These are phyloP conservation scores for Phytophthora kernoviae DNA, from an alignment of 352 stramenopile genomes.

Conservation along the genomic window DNA sequence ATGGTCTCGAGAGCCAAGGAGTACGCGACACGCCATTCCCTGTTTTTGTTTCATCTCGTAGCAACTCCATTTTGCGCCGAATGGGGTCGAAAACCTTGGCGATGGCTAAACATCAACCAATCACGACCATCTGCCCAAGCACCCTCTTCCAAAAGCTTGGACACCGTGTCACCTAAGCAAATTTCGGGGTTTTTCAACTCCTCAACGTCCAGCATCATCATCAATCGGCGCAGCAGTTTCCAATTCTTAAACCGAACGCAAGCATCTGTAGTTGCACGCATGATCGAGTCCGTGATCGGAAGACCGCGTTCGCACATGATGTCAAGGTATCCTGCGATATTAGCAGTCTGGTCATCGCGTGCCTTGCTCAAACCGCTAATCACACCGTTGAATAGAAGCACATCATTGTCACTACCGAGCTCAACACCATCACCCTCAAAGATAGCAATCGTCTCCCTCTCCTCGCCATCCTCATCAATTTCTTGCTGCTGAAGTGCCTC, in stretches of 20 bases:
- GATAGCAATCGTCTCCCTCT: constrained; percentile 29
- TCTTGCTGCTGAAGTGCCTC: constrained; percentile 31
- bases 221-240: constrained; percentile 49
- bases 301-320: constrained; percentile 56
- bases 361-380: constrained; percentile 85
- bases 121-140: constrained; percentile 56
- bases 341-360: constrained; percentile 64
- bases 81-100: constrained; percentile 58
- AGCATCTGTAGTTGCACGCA: constrained; percentile 73
- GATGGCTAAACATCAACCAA: constrained; percentile 63
- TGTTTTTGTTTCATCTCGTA: constrained; percentile 36
- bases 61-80: constrained; percentile 64
- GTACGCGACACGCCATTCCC: constrained; percentile 82
- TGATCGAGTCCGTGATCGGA: constrained; percentile 74
- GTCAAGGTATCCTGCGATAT: constrained; percentile 66
- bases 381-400: constrained; percentile 76
- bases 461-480: constrained; percentile 34
- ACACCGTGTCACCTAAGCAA: constrained; percentile 76
- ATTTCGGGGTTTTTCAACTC: constrained; percentile 60
- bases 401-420: constrained; percentile 32
- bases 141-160: constrained; percentile 72
- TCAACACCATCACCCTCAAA: constrained; percentile 34
- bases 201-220: constrained; percentile 53
- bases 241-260: constrained; percentile 75
- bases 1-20: constrained; percentile 71